Evolutionary conservation across 768 basidiomycete species (phyloP).

Genomic region (Rhodotorula babjevae): DNA sequence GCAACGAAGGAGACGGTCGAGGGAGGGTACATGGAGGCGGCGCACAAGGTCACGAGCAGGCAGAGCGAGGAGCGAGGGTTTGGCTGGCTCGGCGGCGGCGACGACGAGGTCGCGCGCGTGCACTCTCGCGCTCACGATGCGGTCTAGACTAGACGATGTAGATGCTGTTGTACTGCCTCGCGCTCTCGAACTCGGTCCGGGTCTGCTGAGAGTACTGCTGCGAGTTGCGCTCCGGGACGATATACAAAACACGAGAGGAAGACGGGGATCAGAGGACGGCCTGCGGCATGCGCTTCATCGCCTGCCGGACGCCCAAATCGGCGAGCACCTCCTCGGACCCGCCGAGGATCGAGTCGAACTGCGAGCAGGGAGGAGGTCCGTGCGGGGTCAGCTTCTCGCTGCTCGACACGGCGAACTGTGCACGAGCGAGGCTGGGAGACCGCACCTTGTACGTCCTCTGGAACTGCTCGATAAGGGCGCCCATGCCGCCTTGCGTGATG

Average conservation of each 20-base stretch:
- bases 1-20: not conserved
- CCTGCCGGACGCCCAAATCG: constrained; percentile 22
- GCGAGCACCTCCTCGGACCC: constrained; percentile 28
- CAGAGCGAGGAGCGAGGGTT: not conserved
- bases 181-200: too few species aligned
- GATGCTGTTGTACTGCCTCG: too few species aligned
- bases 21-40: too few species aligned
- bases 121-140: too few species aligned
- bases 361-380: constrained; percentile 11
- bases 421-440: too few species aligned
- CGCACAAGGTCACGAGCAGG: not conserved
- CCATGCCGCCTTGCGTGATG: constrained; percentile 77
- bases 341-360: constrained; percentile 23
- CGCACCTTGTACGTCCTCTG: constrained; percentile 4
- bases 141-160: too few species aligned
- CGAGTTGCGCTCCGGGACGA: not conserved
- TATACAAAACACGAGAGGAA: not conserved
- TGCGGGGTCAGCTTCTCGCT: too few species aligned
- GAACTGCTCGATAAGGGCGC: constrained; percentile 58
- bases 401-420: too few species aligned
- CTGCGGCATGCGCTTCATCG: constrained; percentile 23
- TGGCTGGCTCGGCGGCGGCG: not conserved
- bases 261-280: constrained; percentile 5
- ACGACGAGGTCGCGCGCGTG: not conserved
- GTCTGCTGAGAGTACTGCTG: not conserved